Evolutionary conservation across 805 yeast species (phyloP).

Genomic region (Maudiozyma turicensis): DNA sequence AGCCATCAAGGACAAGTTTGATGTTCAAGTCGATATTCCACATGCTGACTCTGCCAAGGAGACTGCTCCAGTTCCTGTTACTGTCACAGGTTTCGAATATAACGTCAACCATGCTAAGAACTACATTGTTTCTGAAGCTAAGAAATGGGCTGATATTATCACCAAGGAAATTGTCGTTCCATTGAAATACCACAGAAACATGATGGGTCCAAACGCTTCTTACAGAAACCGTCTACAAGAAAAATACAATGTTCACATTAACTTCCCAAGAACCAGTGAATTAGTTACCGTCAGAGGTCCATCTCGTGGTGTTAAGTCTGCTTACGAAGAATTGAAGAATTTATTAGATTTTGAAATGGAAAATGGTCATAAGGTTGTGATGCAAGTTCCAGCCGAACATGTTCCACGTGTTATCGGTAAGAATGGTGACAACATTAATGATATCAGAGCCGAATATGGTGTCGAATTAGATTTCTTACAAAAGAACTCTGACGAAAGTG

Average conservation of each 20-base stretch:
- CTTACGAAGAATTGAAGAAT: slow-evolving; percentile 75
- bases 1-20: slow-evolving; percentile 59
- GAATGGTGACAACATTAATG: slow-evolving; percentile 72
- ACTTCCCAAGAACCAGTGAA: slow-evolving; percentile 62
- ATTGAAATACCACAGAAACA: slow-evolving; percentile 62
- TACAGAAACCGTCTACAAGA: slow-evolving; percentile 79
- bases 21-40: slow-evolving; percentile 66
- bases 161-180: slow-evolving; percentile 61
- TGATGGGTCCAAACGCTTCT: slow-evolving; percentile 77
- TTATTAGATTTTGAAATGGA: slow-evolving; percentile 79
- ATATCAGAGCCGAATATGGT: slow-evolving; percentile 53
- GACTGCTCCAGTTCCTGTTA: slow-evolving; percentile 37
- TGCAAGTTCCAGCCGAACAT: slow-evolving; percentile 63
- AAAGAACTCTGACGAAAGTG: slow-evolving; percentile 34
- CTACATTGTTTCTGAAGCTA: slow-evolving; percentile 47
- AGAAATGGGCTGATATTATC: slow-evolving; percentile 76
- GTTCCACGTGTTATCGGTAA: slow-evolving; percentile 85
- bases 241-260: slow-evolving; percentile 72
- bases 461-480: slow-evolving; percentile 42
- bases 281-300: slow-evolving; percentile 73
- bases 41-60: slow-evolving; percentile 34
- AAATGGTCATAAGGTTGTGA: slow-evolving; percentile 58
- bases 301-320: slow-evolving; percentile 76
- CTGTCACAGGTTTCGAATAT: slow-evolving; percentile 66
- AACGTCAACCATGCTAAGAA: slow-evolving; percentile 66